Evolutionary conservation across 495 filamentous ascomycete genomes (phyloP), one percentile per base, ranked within the genome.

Genomic region (Talaromyces wortmannii): DNA sequence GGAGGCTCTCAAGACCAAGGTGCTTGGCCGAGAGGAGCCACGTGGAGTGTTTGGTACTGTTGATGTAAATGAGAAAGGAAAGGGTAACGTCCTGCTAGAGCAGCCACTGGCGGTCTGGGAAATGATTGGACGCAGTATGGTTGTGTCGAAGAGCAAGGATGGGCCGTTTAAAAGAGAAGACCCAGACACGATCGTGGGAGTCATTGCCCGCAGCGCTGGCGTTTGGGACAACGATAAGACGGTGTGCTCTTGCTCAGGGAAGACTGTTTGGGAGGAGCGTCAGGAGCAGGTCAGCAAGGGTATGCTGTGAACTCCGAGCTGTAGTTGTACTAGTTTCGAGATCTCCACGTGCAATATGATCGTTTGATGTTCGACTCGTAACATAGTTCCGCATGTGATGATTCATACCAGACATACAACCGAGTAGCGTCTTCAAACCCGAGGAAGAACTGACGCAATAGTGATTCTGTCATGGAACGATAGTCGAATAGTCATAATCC

Each of bases 191-290:
- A 72, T 96, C 43, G 87, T 96, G 6, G 94, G 94, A 32, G 91
- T 97, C 50, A 89, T 97, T 67, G 94, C 94, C 45, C 77, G 94
- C 64, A 96, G 90, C 71, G 92, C 94, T 23, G 94, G 94, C 12
- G 86, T 95, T 51, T 97, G 94, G 94, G 92, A 97, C 67, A 97
- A 98, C 64, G 91, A 96, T 66, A 98, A 97, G 79, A 96, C 88
- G 63, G 94, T 98, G 30, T 85, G 85, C 67, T 92, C 89, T 12
- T 97, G 94, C 70, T 95, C 90, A 43, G 94, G 94, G 3, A 97
- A 98, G 83, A 97, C 91, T 61, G 78, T 98, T 32, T 98, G 94
- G 94, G 87, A 97, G 70, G 94, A 98, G 77, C 80, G 94, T 65
- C 86, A 85, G 74, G 92, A 97, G 65, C 87, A 95, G 72, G 83